phyloP scores from a whole-genome alignment of 768 basidiomycete species.

The Basidioascus undulatus region DNA sequence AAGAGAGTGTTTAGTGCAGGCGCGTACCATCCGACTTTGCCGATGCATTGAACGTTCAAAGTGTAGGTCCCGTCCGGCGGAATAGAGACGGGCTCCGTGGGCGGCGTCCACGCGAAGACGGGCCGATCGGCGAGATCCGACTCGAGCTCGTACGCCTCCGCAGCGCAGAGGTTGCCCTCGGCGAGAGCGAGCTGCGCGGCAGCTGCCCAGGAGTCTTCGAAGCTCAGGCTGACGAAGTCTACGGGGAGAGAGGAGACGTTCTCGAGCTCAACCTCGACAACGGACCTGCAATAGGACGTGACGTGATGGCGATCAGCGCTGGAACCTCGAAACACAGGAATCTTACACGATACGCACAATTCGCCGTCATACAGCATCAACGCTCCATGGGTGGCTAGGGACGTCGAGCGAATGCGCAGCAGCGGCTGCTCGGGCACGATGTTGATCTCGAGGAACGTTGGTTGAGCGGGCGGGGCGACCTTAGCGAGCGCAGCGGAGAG shows the following conservation, averaged over 20 bases:
- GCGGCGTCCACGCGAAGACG: constrained; percentile 47
- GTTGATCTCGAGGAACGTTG: constrained; percentile 48
- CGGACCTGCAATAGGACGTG: too few relatives aligned
- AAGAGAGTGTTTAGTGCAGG: neutral
- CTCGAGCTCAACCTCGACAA: constrained; percentile 65
- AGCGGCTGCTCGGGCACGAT: constrained; percentile 74
- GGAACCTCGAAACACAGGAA: neutral
- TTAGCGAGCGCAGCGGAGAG: neutral
- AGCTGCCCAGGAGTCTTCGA: constrained; percentile 70
- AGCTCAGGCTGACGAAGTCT: constrained; percentile 62
- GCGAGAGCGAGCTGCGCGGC: constrained; percentile 50
- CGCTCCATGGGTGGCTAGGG: constrained; percentile 78
- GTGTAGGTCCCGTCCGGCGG: constrained; percentile 44
- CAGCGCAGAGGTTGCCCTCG: constrained; percentile 53
- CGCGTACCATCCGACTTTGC: constrained; percentile 76
- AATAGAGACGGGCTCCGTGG: constrained; percentile 27
- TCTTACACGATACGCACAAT: constrained; percentile 27
- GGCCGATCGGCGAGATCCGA: constrained; percentile 50
- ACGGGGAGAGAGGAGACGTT: constrained; percentile 63
- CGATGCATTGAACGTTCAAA: constrained; percentile 47
- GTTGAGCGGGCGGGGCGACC: too few relatives aligned
- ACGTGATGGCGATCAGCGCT: too few relatives aligned
- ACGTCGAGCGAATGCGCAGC: constrained; percentile 59
- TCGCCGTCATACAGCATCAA: constrained; percentile 92
- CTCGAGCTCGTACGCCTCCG: constrained; percentile 77